Evolutionary conservation across 305 asterid genomes (phyloP).

Genomic region (Fraxinus platypoda): DNA sequence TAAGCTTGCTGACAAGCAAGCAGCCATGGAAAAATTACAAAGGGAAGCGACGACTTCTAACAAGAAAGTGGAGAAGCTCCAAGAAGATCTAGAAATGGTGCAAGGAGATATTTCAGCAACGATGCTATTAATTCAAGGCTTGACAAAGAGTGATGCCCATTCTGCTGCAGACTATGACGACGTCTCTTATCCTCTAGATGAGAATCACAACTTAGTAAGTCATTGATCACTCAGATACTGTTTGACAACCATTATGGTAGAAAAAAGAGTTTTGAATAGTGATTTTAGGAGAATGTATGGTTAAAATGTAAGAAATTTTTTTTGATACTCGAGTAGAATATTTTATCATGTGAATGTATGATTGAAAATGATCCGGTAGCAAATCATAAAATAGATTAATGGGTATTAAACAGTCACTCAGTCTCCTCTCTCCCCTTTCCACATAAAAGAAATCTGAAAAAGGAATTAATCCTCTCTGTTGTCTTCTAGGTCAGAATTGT

Average conservation of each 20-base stretch:
- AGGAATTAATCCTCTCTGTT: not conserved
- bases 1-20: slow-evolving; percentile 95
- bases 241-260: not conserved
- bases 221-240: not conserved
- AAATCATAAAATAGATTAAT: no score
- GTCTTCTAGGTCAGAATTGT: not conserved
- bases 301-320: not conserved
- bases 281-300: not conserved
- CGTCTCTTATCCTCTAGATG: slow-evolving; percentile 39
- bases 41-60: slow-evolving; percentile 79
- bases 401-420: not conserved
- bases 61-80: slow-evolving; percentile 69
- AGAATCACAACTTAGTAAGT: slow-evolving; percentile 51
- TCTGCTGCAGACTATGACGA: slow-evolving; percentile 49
- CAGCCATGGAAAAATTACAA: slow-evolving; percentile 82
- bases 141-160: slow-evolving; percentile 43
- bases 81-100: slow-evolving; percentile 58
- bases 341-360: not conserved
- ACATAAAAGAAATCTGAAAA: not conserved
- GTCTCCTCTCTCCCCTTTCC: not conserved
- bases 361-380: not conserved
- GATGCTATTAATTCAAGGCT: slow-evolving; percentile 63
- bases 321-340: not conserved
- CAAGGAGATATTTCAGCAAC: slow-evolving; percentile 65
- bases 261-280: not conserved